Evolutionary conservation across 148 eudicot genomes (phyloP).

Genomic region (Vaccinium myrtillus): DNA sequence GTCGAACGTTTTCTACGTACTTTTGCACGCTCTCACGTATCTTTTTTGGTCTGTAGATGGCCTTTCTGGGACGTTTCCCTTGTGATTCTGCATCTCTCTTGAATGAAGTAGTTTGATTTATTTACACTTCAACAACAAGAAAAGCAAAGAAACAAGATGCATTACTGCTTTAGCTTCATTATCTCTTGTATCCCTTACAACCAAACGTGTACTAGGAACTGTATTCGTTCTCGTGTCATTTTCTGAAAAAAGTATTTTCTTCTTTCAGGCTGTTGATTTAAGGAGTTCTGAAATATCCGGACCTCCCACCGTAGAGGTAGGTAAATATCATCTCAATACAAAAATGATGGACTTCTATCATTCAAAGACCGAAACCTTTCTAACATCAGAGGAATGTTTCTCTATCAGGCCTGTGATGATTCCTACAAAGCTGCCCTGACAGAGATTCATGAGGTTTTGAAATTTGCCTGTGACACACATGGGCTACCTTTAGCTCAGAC

Average conservation of each 20-base stretch:
- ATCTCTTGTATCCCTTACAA: neutral
- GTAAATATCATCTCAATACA: neutral
- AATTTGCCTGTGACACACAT: conserved; percentile 46
- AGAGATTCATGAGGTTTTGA: conserved; percentile 43
- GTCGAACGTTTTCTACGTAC: neutral
- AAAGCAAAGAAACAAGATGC: neutral
- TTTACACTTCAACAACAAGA: neutral
- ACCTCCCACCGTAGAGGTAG: conserved; percentile 51
- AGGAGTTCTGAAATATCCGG: conserved; percentile 53
- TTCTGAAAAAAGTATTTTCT: conserved; percentile 15
- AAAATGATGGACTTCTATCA: neutral
- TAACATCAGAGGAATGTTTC: neutral
- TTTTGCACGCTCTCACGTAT: neutral
- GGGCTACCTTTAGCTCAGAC: conserved; percentile 68
- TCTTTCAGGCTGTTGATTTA: conserved; percentile 67
- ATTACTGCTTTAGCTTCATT: conserved; percentile 8
- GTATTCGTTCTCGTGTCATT: neutral
- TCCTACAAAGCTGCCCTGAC: conserved; percentile 31
- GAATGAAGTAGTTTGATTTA: neutral
- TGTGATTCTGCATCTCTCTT: neutral
- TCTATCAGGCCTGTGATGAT: conserved; percentile 45
- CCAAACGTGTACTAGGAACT: neutral
- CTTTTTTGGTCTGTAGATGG: neutral
- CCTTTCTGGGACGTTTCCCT: neutral
- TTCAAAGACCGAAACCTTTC: neutral